Evolutionary conservation across 345 rosid species (phyloP), one percentile per base, ranked within the genome.

Genomic region (Acer yangbiense): DNA sequence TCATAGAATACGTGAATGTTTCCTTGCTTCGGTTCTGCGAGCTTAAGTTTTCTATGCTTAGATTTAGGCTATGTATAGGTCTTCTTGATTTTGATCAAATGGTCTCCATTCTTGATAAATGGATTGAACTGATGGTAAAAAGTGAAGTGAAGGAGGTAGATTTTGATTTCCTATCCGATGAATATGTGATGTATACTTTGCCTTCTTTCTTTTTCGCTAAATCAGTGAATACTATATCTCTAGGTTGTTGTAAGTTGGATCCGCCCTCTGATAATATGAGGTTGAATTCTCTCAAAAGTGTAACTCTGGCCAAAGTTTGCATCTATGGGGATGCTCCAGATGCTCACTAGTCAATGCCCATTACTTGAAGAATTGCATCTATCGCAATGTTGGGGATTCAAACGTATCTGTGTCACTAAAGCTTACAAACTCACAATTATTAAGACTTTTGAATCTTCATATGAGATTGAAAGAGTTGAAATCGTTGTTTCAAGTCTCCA

Each of bases 221-320:
- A 43, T 43, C 13, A 8, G 10, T 43, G 44, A 68, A 25, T n/a
- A 43, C 8, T 68, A 4, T 68, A 68, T n/a, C n/a, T n/a, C n/a
- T n/a, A n/a, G n/a, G n/a, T n/a, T 43, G 71, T 11, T 43, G 25
- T 44, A 68, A 68, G 29, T n/a, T 68, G 54, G 71, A n/a, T 9
- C 54, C 27, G 6, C 29, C 55, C 9, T 9, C 71, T n/a, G 54
- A 43, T 44, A 43, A 5, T n/a, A 20, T 68, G 10, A 68, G 29
- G 13, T 68, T 68, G 54, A 8, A 27, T 43, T 43, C 16, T 69
- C 57, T 69, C 29, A 48, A 21, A 69, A 23, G 14, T 9, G n/a
- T 48, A 3, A 69, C 4, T 44, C 39, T 44, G 7, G 2, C 7
- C 17, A 21, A 14, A 17, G 58, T 21, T 60, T 32, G 50, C 25